Percentiles rank a stretch among this genome's conserved stretches.
These are phyloP conservation scores for Pleurotus platypus DNA, from an alignment of 768 basidiomycete genomes.

Conservation along the genomic window DNA sequence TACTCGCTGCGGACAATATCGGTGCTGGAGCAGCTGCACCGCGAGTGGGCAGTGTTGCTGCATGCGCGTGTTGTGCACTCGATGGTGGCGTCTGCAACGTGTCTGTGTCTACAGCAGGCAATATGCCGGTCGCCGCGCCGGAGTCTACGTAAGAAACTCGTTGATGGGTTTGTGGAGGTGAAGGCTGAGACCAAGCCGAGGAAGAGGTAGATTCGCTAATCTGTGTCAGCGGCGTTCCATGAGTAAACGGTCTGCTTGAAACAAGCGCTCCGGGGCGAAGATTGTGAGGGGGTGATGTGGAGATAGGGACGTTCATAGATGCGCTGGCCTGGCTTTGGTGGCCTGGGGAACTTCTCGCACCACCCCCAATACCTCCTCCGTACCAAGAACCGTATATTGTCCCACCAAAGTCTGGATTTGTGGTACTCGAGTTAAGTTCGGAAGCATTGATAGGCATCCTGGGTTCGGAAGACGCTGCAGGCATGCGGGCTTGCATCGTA, in stretches of 20 bases:
- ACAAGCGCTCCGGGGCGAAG: not conserved
- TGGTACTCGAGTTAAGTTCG: not conserved
- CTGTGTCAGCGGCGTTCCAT: conserved; percentile 1
- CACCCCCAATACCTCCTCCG: not conserved
- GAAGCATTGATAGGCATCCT: no score
- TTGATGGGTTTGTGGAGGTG: not conserved
- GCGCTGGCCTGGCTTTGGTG: not conserved
- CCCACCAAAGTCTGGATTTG: not conserved
- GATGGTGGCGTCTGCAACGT: not conserved
- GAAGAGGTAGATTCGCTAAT: conserved; percentile 1
- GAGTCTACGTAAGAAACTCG: not conserved
- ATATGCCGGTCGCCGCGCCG: not conserved
- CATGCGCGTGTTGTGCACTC: not conserved
- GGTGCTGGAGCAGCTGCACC: not conserved
- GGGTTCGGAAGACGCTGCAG: not conserved
- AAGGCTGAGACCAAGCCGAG: not conserved
- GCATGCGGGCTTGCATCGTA: not conserved
- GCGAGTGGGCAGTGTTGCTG: no score
- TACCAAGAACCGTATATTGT: conserved; percentile 1
- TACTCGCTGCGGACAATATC: not conserved
- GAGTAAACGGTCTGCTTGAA: not conserved
- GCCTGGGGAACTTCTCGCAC: not conserved
- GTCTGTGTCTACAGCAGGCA: not conserved
- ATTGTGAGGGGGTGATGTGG: not conserved
- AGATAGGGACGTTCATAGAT: not conserved